Conservation (phyloP, 2,329 filamentous ascomycete genomes). For the Tympanopsis confertula region DNA sequence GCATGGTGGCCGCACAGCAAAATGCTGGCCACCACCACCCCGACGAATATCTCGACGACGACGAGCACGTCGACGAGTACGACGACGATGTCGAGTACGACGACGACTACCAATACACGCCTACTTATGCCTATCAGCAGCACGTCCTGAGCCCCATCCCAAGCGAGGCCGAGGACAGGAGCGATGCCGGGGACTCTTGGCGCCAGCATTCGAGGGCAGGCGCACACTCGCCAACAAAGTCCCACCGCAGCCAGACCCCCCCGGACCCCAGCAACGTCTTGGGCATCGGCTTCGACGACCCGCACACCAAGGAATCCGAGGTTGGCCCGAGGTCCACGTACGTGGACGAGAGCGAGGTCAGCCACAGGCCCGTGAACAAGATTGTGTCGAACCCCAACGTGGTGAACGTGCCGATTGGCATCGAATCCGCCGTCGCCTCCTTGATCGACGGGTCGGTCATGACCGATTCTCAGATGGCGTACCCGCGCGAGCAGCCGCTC, state of each 20-base stretch:
- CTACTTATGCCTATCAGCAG: conserved; percentile 5
- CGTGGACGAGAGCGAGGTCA: conserved; percentile 42
- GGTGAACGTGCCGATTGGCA: conserved; percentile 58
- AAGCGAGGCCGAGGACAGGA: conserved; percentile 66
- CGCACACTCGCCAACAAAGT: conserved; percentile 29
- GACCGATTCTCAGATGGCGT: neutral
- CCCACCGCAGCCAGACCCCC: conserved; percentile 30
- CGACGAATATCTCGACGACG: conserved; percentile 26
- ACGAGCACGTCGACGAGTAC: conserved; percentile 31
- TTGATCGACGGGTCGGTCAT: conserved; percentile 62
- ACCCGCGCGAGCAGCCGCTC: neutral
- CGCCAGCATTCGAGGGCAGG: conserved; percentile 43
- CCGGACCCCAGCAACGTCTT: conserved; percentile 42
- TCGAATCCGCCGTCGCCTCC: conserved; percentile 86
- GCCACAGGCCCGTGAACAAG: conserved; percentile 55
- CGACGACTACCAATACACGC: conserved; percentile 21
- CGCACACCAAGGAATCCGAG: conserved; percentile 23
- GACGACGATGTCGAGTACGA: conserved; percentile 39
- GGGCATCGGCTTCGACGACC: conserved; percentile 39
- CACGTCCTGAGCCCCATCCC: conserved; percentile 68
- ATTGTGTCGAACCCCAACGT: conserved; percentile 66
- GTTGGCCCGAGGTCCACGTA: conserved; percentile 37
- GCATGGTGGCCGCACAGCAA: conserved; percentile 2
- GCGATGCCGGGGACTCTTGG: conserved; percentile 42
- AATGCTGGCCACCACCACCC: conserved; percentile 12